Evolutionary conservation across 257 asterid species (phyloP).

Genomic region (Solanum peruvianum): DNA sequence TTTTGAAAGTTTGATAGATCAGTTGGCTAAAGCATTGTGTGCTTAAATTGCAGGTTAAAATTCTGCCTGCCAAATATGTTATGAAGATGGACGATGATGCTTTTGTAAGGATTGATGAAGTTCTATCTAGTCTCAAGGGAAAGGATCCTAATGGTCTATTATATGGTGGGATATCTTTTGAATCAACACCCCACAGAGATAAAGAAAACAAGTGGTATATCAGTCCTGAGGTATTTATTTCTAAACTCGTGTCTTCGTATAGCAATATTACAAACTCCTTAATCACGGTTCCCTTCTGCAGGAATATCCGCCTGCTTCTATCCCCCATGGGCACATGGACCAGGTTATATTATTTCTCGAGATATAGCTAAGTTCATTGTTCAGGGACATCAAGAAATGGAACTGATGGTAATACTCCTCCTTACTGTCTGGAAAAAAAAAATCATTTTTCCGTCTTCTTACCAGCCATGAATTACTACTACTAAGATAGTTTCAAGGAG

Average conservation of each 20-base stretch:
- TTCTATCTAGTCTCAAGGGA: conserved; percentile 50
- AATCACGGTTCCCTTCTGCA: conserved; percentile 12
- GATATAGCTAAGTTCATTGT: conserved; percentile 81
- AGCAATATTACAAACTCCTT: background rate
- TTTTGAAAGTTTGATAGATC: background rate
- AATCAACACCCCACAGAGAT: conserved; percentile 79
- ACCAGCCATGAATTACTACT: background rate
- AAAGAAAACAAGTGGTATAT: conserved; percentile 87
- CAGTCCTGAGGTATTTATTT: conserved; percentile 52
- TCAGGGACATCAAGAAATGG: conserved; percentile 51
- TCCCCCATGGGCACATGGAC: conserved; percentile 99
- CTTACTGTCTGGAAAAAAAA: background rate
- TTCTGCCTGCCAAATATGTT: conserved; percentile 63
- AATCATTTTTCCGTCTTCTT: background rate
- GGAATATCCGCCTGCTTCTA: conserved; percentile 86
- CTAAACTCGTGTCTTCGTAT: background rate
- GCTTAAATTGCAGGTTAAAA: conserved; percentile 39
- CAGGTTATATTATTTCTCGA: conserved; percentile 80
- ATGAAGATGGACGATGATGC: conserved; percentile 99
- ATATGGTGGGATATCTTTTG: conserved; percentile 68
- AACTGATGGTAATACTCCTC: conserved; percentile 43
- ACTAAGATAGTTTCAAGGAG: background rate
- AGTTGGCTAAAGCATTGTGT: background rate
- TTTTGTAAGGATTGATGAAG: conserved; percentile 87
- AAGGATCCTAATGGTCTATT: conserved; percentile 39